Evolutionary conservation across 129 eudicot genomes (phyloP).

Genomic region (Deinandra increscens): DNA sequence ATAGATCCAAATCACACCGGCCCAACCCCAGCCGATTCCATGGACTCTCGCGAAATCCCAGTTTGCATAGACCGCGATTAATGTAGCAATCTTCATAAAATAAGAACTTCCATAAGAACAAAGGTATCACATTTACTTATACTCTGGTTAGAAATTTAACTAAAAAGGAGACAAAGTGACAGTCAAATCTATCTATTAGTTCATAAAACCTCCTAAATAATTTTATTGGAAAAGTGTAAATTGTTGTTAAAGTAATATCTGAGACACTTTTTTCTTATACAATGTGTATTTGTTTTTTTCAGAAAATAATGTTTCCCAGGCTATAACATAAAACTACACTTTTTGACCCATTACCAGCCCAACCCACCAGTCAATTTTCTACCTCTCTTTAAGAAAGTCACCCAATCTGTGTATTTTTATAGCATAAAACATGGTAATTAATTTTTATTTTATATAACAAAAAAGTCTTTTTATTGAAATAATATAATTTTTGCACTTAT

Average conservation of each 20-base stretch:
- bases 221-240: background rate
- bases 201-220: background rate
- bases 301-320: no score
- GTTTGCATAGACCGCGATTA: conserved; percentile 69
- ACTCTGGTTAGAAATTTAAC: background rate
- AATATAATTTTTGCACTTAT: background rate
- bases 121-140: background rate
- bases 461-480: background rate
- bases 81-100: conserved; percentile 56
- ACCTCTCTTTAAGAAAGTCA: background rate
- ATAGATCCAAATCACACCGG: conserved; percentile 75
- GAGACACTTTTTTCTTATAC: background rate
- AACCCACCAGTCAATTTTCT: background rate
- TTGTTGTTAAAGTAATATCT: background rate
- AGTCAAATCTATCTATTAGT: background rate
- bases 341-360: background rate
- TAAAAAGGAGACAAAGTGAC: background rate
- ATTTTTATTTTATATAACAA: background rate
- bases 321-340: background rate
- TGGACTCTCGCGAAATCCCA: conserved; percentile 73
- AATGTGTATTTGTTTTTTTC: background rate
- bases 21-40: conserved; percentile 97
- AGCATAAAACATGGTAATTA: background rate
- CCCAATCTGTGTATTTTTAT: conserved; percentile 1
- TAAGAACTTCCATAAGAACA: background rate